These are phyloP conservation scores for Silene coronaria DNA, from an alignment of 179 eudicot species.

Conservation along the genomic window DNA sequence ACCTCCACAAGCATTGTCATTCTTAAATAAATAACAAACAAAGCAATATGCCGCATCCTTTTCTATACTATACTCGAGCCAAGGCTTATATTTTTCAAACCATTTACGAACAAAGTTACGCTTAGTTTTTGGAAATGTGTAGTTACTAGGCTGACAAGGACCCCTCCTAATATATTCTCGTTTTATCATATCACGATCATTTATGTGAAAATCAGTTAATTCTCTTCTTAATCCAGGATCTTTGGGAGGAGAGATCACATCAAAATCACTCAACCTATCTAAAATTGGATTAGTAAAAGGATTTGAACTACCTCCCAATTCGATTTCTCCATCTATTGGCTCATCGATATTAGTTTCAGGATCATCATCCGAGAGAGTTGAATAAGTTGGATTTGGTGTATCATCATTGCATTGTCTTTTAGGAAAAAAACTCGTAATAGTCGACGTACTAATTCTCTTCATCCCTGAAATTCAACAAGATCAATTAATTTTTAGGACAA, in stretches of 20 bases:
- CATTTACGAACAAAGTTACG: not conserved
- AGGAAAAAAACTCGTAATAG: no score
- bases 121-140: not conserved
- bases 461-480: no score
- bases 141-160: not conserved
- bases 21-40: not conserved
- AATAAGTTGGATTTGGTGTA: no score
- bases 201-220: not conserved
- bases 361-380: no score
- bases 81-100: not conserved
- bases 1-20: not conserved
- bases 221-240: not conserved
- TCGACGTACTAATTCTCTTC: no score
- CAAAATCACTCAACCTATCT: not conserved
- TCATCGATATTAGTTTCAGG: not conserved
- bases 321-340: not conserved
- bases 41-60: not conserved
- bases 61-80: not conserved
- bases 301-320: not conserved
- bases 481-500: no score
- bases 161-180: not conserved
- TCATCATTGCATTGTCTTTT: no score
- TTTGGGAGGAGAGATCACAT: not conserved
- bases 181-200: constrained; percentile 5
- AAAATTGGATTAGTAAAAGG: not conserved